Conservation (phyloP, 2,329 filamentous ascomycete species). For the Niveomyces coronatus region DNA sequence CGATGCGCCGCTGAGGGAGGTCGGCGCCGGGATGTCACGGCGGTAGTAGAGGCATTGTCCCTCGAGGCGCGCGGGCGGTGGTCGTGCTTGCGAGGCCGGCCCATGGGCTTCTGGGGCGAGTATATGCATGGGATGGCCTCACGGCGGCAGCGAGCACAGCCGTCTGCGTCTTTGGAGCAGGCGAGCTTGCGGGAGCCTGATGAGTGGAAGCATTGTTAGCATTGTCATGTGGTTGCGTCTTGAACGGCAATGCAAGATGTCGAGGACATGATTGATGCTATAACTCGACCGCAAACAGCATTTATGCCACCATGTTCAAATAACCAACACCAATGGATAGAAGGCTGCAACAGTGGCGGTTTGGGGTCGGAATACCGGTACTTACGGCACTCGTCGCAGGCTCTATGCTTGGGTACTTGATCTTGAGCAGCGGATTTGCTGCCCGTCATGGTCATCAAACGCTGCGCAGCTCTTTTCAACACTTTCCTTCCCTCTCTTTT, state of each 20-base stretch:
- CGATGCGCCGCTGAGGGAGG: not conserved
- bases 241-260: not conserved
- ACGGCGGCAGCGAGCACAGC: slow-evolving; percentile 47
- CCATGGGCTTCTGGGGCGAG: slow-evolving; percentile 57
- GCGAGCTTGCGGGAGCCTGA: slow-evolving; percentile 53
- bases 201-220: not conserved
- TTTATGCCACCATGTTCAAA: not conserved
- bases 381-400: slow-evolving; percentile 60
- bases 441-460: not conserved
- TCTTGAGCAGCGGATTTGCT: not conserved
- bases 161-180: slow-evolving; percentile 51
- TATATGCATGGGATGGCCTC: slow-evolving; percentile 51
- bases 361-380: slow-evolving; percentile 13
- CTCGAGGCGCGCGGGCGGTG: slow-evolving; percentile 31
- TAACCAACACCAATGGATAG: slow-evolving; percentile 15
- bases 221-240: not conserved
- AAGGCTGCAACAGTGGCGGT: not conserved
- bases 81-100: slow-evolving; percentile 52
- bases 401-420: slow-evolving; percentile 40
- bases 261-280: too few species aligned
- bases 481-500: too few species aligned
- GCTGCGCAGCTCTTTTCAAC: too few species aligned
- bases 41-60: slow-evolving; percentile 16
- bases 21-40: slow-evolving; percentile 1
- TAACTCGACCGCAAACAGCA: not conserved